Base-by-base conservation (phyloP, 495 filamentous ascomycete genomes). In the Penicillium verhagenii region DNA sequence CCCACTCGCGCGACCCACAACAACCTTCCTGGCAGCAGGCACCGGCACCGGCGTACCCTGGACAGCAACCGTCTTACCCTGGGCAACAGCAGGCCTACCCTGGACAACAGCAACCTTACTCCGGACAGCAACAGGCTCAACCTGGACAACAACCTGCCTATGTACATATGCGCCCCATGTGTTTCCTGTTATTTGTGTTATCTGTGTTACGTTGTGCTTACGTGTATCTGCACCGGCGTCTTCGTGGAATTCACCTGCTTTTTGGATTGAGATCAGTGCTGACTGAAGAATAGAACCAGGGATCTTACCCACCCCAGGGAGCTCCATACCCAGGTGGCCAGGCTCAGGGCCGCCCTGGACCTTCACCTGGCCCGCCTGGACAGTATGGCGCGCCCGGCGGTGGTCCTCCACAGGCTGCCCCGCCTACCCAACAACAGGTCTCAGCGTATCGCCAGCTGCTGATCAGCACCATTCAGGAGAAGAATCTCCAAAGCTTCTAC, bases 381-480 rank as follows among this genome's bases (percentile, higher is more conserved):
- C 62, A 59, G 46, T 69, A 68, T 58, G 66, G 57, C 5, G 47
- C 68, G 10, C 68, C 66, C 9, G 63, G 63, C 23, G 56, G 57
- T 43, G 53, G 28, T 9, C 55, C 59, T 2, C 42, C 60, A 28
- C 64, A 62, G 43, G 62, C 67, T 16, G 59, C 65, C 31, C 70
- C 64, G 39, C 72, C 71, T 4, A 79, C 74, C 4, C 73, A 77
- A 2, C 75, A 79, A 37, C 76, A 83, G 43, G 58, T 79, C 13
- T 69, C 59, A 14, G 72, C 76, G 0, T 86, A 85, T 62, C 78
- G 77, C 54, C 78, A 79, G 47, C 58, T 80, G 19, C 65, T 87
- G 45, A 70, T 82, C 46, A 57, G 59, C 13, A 76, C 75, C 6
- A 79, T 87, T 52, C 80, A 79, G 53, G 81, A 86, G 66, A 85